Evolutionary conservation across 1,139 yeast genomes (phyloP).

Genomic region (Pichiaceae sp.): DNA sequence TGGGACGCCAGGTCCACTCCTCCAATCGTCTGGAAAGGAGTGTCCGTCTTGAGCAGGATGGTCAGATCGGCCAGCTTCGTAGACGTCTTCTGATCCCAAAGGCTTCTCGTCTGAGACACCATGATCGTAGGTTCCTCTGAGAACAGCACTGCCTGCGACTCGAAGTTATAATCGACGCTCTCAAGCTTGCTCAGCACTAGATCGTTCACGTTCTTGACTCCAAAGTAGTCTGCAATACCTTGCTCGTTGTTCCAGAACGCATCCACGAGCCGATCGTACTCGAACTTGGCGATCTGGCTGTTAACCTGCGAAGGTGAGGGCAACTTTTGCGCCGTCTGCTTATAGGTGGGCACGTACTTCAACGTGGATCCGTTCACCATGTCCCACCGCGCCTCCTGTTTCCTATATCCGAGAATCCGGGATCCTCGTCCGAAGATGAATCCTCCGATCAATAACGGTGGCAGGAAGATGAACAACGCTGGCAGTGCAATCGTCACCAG

Average conservation of each 20-base stretch:
- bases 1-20: constrained; percentile 18
- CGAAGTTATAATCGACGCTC: constrained; percentile 24
- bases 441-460: constrained; percentile 27
- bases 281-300: constrained; percentile 21
- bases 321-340: not conserved
- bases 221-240: constrained; percentile 21
- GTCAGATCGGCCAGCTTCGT: constrained; percentile 22
- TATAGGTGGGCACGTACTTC: constrained; percentile 13
- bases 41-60: constrained; percentile 14
- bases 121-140: constrained; percentile 11
- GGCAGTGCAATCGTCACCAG: constrained; percentile 29
- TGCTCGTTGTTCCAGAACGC: constrained; percentile 27
- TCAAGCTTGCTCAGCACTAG: constrained; percentile 24
- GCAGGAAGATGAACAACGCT: constrained; percentile 25
- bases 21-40: constrained; percentile 11
- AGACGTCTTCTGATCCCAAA: constrained; percentile 18
- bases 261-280: constrained; percentile 24
- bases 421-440: constrained; percentile 17
- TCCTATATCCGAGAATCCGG: constrained; percentile 10
- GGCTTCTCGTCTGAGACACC: constrained; percentile 22
- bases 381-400: constrained; percentile 18
- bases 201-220: constrained; percentile 14
- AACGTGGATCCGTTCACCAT: constrained; percentile 15
- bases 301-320: constrained; percentile 21
- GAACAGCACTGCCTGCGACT: constrained; percentile 10